Base-by-base conservation (phyloP, 805 yeast species). In the Candida chauliodis region DNA sequence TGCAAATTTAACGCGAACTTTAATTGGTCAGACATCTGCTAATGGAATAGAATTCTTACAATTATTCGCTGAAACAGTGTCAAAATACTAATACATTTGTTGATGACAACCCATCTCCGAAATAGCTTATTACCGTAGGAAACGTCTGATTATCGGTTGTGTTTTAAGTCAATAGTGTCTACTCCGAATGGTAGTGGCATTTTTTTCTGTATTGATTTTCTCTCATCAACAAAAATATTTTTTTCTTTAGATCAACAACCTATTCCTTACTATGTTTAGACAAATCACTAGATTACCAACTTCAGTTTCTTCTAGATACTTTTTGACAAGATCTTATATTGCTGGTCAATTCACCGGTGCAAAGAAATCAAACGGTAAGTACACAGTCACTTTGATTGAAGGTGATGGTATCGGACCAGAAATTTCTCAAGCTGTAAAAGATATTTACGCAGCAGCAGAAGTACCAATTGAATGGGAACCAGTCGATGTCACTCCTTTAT, bases 321-420 rank as follows among this genome's bases (percentile, higher is more conserved):
- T 64, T 42, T 34, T 34, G 25, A 40, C 61, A 49, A 64, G 71
- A 62, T 48, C 62, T 55, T 55, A 75, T 56, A 80, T 81, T 47
- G 84, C 86, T 52, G 74, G 73, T 46, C 81, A 79, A 60, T 81
- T 74, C 69, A 72, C 79, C 47, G 86, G 87, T 47, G 30, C 62
- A 48, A 79, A 78, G 59, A 76, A 76, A 45, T 69, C 82, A 44
- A 78, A 84, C 46, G 98, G 98, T 49, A 85, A 84, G 56, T 91
- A 80, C 73, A 79, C 87, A 39, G 99, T 93, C 47, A 91, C 99
- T 31, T 75, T 93, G 72, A 91, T 93, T 55, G 97, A 90, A 71
- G 98, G 98, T 71, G 98, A 91, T 61, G 99, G 99, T 76, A 76
- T 83, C 36, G 99, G 99, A 55, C 76, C 82, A 37, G 99, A 93